A percentile compares a stretch with the other conserved stretches of the same genome.
Conservation (phyloP, 345 rosid species). For the Eucalyptus cloeziana region DNA sequence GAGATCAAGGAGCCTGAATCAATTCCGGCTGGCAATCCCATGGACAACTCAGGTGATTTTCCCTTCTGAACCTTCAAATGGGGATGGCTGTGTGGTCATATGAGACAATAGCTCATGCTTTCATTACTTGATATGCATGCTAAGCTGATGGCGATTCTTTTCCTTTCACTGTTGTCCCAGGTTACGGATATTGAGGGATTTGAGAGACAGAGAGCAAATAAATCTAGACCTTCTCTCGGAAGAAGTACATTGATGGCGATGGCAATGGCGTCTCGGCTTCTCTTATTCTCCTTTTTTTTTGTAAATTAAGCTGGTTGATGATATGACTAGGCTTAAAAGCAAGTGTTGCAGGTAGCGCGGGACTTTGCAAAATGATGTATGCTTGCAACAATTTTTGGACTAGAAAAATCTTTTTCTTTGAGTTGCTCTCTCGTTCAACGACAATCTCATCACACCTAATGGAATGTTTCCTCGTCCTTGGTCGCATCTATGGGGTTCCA, state of each 20-base stretch:
- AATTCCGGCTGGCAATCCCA: constrained; percentile 62
- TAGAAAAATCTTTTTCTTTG: background rate
- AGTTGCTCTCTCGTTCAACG: background rate
- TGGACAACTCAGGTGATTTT: constrained; percentile 86
- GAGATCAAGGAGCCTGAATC: constrained; percentile 96
- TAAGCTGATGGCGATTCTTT: background rate
- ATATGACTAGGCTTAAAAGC: background rate
- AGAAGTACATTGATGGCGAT: background rate
- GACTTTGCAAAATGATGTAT: background rate
- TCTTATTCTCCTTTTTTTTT: background rate
- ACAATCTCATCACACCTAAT: background rate
- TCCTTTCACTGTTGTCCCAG: background rate
- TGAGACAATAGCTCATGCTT: background rate
- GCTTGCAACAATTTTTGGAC: background rate
- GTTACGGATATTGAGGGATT: constrained; percentile 27
- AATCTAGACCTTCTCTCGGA: background rate
- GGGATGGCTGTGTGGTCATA: background rate
- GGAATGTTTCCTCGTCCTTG: background rate
- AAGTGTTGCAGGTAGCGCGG: background rate
- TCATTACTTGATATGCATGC: background rate
- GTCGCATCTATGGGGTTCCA: background rate
- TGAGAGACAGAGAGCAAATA: background rate
- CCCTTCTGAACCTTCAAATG: background rate
- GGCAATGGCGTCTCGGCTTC: background rate
- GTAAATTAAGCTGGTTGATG: background rate